These are phyloP conservation scores for Fusarium siculi DNA, from an alignment of 2,329 filamentous ascomycete species.

Conservation along the genomic window DNA sequence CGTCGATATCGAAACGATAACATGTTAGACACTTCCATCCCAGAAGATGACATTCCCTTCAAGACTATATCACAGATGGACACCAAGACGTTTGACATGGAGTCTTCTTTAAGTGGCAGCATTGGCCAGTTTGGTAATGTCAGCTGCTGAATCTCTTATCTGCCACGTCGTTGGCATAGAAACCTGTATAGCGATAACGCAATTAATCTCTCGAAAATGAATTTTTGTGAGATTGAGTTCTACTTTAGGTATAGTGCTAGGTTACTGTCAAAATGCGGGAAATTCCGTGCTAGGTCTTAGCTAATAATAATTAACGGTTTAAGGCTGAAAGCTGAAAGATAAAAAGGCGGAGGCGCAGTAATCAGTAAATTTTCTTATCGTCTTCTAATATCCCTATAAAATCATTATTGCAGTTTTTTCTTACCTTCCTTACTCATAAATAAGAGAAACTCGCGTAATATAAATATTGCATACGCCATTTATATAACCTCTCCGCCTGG, in stretches of 20 bases:
- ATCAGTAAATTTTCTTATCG: background rate
- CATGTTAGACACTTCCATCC: no score
- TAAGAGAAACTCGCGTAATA: rapidly evolving
- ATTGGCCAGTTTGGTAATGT: background rate
- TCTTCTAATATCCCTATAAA: no score
- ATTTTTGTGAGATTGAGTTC: background rate
- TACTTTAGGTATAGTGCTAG: background rate
- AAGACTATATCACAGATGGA: background rate
- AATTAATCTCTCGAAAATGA: background rate
- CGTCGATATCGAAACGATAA: no score
- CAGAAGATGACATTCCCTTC: no score
- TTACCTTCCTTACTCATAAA: rapidly evolving
- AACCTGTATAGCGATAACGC: background rate
- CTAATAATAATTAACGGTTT: background rate
- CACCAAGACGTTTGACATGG: background rate
- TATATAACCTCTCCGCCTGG: background rate
- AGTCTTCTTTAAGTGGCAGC: background rate
- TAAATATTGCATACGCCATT: no score
- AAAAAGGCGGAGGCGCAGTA: background rate
- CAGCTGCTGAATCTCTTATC: background rate
- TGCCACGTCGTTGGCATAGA: background rate
- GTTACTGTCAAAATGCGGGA: background rate
- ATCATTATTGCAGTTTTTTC: rapidly evolving
- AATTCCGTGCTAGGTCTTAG: background rate
- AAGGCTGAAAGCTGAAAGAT: background rate